These are phyloP conservation scores for Echinochloa phyllopogon DNA, from an alignment of 176 grass and related monocot species.

Conservation along the genomic window DNA sequence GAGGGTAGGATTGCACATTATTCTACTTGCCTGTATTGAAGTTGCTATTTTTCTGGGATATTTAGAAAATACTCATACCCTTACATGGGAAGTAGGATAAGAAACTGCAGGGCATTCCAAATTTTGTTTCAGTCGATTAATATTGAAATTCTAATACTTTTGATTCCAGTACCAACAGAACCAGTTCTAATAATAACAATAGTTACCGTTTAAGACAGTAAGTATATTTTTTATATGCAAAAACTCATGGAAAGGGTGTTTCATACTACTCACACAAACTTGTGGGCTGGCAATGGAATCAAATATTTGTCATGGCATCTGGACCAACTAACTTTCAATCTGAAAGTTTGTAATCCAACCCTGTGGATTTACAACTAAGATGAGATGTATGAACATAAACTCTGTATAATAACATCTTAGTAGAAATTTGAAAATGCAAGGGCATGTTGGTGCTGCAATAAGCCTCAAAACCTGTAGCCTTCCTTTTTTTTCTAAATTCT, in stretches of 20 bases:
- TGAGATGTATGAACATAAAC: slow-evolving; percentile 6
- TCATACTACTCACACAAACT: not conserved
- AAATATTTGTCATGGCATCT: slow-evolving; percentile 9
- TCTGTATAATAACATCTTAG: slow-evolving; percentile 3
- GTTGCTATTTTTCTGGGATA: slow-evolving; percentile 26
- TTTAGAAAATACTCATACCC: not conserved
- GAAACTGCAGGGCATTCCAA: not conserved
- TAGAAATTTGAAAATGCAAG: not conserved
- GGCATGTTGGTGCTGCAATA: not conserved
- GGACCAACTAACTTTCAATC: not conserved
- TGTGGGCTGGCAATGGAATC: not conserved
- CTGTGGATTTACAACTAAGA: not conserved
- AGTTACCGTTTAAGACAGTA: not conserved
- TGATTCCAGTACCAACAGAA: not conserved
- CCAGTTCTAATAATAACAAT: not conserved
- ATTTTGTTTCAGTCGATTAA: not conserved
- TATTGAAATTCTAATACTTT: slow-evolving; percentile 10
- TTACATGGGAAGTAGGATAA: not conserved
- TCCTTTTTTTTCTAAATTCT: slow-evolving; percentile 2
- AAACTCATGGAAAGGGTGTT: slow-evolving; percentile 12
- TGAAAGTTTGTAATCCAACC: not conserved
- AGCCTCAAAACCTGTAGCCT: not conserved
- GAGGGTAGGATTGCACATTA: slow-evolving; percentile 65
- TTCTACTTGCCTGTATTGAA: slow-evolving; percentile 21
- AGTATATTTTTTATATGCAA: slow-evolving; percentile 11